phyloP scores from a whole-genome alignment of 768 basidiomycete species.

The Russula emetica region DNA sequence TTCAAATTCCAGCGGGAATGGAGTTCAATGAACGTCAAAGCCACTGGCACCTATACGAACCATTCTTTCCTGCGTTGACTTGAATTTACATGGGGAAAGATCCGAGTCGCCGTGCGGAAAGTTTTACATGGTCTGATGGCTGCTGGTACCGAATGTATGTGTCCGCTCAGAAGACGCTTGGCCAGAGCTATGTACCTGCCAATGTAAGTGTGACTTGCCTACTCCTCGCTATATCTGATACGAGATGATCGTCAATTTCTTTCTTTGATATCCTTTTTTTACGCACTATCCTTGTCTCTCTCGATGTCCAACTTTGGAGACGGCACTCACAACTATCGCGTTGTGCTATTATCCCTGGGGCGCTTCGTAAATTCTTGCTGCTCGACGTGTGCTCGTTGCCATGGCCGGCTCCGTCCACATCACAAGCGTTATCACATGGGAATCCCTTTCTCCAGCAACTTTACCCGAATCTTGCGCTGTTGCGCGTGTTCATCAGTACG shows the following conservation, averaged over 20 bases:
- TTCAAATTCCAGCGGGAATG: constrained; percentile 96
- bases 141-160: constrained; percentile 71
- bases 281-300: constrained; percentile 76
- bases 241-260: constrained; percentile 52
- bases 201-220: constrained; percentile 49
- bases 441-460: constrained; percentile 56
- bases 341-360: constrained; percentile 76
- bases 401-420: constrained; percentile 78
- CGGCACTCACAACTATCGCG: constrained; percentile 75
- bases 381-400: constrained; percentile 60
- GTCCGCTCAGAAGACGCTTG: constrained; percentile 56
- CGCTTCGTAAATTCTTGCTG: constrained; percentile 39
- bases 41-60: constrained; percentile 75
- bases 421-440: constrained; percentile 85
- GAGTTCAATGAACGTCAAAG: constrained; percentile 55
- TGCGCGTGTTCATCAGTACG: constrained; percentile 34
- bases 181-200: constrained; percentile 51
- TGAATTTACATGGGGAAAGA: neutral
- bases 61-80: constrained; percentile 75
- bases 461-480: constrained; percentile 35
- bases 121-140: constrained; percentile 72
- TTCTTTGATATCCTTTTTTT: constrained; percentile 79
- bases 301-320: constrained; percentile 93
- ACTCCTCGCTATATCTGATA: neutral
- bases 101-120: constrained; percentile 74